Evolutionary conservation across 192 early-diverging fungal species (phyloP).

Genomic region (Mortierella alpina): DNA sequence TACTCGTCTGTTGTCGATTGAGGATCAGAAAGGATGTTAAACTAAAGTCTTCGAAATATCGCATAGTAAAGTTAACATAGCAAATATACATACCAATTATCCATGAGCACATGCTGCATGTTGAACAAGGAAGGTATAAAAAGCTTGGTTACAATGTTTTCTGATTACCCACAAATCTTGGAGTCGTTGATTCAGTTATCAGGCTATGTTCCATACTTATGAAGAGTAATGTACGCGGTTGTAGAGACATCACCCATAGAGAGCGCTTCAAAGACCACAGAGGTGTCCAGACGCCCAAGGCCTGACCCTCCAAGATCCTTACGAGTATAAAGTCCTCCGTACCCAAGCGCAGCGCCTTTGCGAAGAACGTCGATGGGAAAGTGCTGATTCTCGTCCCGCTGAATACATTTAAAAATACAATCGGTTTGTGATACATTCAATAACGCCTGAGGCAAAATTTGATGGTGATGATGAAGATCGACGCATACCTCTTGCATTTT

Average conservation of each 20-base stretch:
- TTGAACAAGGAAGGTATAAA: too few relatives aligned
- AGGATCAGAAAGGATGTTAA: neutral
- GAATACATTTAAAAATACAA: neutral
- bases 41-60: neutral
- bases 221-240: slow-evolving; percentile 68
- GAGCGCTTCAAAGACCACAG: slow-evolving; percentile 67
- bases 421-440: neutral
- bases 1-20: slow-evolving; percentile 13
- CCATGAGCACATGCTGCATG: slow-evolving; percentile 61
- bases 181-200: neutral
- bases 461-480: neutral
- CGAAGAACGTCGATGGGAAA: slow-evolving; percentile 61
- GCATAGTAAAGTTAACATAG: too few relatives aligned
- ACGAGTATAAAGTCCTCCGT: slow-evolving; percentile 60
- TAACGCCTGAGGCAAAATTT: neutral
- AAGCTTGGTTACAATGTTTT: too few relatives aligned
- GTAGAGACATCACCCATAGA: slow-evolving; percentile 62
- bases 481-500: slow-evolving; percentile 60
- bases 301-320: slow-evolving; percentile 64
- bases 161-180: too few relatives aligned
- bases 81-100: slow-evolving; percentile 57
- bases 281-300: slow-evolving; percentile 60
- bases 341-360: slow-evolving; percentile 67
- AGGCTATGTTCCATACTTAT: slow-evolving; percentile 46
- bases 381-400: slow-evolving; percentile 64